These are phyloP conservation scores for Parietichytrium sp. DNA, from an alignment of 108 stramenopile genomes.

Conservation along the genomic window DNA sequence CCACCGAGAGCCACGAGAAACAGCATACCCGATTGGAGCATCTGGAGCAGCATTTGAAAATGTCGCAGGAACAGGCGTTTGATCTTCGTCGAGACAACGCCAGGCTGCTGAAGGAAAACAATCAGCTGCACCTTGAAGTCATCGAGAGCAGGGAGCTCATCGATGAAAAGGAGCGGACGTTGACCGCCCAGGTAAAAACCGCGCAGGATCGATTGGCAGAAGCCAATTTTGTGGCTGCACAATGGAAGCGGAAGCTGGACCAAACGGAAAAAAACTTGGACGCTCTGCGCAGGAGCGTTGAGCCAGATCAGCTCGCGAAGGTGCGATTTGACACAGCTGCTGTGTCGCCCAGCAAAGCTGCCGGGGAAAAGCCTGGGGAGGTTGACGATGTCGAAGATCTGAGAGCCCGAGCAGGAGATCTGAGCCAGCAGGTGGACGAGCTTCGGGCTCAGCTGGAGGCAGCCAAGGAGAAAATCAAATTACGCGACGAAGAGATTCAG, in stretches of 20 bases:
- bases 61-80: conserved; percentile 54
- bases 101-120: conserved; percentile 58
- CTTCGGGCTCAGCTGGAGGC: not conserved
- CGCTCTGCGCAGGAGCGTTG: too few species aligned
- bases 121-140: conserved; percentile 57
- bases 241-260: not conserved
- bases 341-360: not conserved
- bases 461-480: not conserved
- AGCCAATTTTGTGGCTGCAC: not conserved
- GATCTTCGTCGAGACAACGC: conserved; percentile 62
- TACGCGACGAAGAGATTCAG: not conserved
- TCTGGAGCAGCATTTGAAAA: conserved; percentile 49
- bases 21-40: conserved; percentile 52
- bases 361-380: too few species aligned
- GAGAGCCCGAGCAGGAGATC: not conserved
- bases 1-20: conserved; percentile 60
- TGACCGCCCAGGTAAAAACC: not conserved
- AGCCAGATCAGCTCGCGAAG: not conserved
- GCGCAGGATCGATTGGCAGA: not conserved
- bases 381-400: not conserved
- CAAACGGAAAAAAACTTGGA: not conserved
- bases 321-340: not conserved
- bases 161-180: not conserved
- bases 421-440: not conserved
- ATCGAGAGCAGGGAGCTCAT: not conserved